Conservation (phyloP, 768 basidiomycete genomes). For the Tulasnella sp. region DNA sequence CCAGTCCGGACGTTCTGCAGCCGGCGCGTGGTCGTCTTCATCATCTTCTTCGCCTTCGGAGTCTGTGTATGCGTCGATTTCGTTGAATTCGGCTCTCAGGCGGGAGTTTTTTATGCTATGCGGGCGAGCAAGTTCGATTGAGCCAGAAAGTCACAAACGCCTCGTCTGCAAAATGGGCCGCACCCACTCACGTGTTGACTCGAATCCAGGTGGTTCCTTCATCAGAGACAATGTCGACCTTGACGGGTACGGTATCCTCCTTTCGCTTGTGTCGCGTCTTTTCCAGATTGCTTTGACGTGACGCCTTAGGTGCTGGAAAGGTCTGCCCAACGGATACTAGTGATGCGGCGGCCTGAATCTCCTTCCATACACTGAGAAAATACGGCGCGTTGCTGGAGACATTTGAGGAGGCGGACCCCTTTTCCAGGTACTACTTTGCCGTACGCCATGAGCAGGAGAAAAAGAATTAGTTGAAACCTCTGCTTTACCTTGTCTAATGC, state of each 20-base stretch:
- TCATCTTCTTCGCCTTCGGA: conserved; percentile 37
- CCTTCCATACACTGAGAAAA: conserved; percentile 76
- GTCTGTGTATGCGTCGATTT: conserved; percentile 70
- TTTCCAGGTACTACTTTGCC: conserved; percentile 7
- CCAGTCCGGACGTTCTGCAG: conserved; percentile 38
- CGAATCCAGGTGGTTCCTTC: conserved; percentile 75
- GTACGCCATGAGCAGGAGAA: background rate
- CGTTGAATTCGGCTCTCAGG: conserved; percentile 73
- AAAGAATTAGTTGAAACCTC: conserved; percentile 19
- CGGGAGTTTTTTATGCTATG: conserved; percentile 71
- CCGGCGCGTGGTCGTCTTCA: conserved; percentile 27
- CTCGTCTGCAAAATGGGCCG: background rate
- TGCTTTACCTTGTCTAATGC: conserved; percentile 43
- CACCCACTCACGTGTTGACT: conserved; percentile 71
- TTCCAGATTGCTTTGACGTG: conserved; percentile 13
- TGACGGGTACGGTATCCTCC: conserved; percentile 40
- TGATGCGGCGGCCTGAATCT: conserved; percentile 57
- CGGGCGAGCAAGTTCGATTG: background rate
- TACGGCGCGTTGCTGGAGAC: conserved; percentile 70
- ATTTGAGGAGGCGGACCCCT: background rate
- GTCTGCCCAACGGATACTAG: conserved; percentile 58
- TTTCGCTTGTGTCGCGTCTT: conserved; percentile 27
- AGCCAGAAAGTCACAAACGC: background rate
- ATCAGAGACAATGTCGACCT: conserved; percentile 78
- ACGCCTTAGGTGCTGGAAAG: conserved; percentile 40